Conservation (phyloP, 495 filamentous ascomycete species). For the Xylaria telfairii region DNA sequence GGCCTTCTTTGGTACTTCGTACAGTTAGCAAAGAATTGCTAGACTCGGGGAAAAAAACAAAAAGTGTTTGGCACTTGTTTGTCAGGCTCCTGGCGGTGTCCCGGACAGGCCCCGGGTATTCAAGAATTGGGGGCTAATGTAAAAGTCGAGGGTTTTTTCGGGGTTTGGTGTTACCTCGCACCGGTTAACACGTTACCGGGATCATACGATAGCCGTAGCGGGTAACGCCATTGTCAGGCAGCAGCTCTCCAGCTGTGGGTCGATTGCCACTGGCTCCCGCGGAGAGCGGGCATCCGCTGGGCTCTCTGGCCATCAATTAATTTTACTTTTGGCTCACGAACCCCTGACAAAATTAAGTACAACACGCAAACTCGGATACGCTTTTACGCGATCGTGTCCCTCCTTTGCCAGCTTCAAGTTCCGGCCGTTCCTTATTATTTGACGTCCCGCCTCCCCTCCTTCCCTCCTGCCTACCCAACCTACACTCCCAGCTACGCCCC, state of each 20-base stretch:
- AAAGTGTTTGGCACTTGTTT: background rate
- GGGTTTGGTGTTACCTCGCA: background rate
- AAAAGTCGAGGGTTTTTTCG: conserved; percentile 24
- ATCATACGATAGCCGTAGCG: conserved; percentile 41
- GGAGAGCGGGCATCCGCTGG: conserved; percentile 9
- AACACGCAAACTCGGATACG: background rate
- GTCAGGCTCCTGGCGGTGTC: no score
- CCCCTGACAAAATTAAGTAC: conserved; percentile 15
- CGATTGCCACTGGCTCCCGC: conserved; percentile 20
- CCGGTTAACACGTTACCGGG: conserved; percentile 28
- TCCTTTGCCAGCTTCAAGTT: conserved; percentile 7
- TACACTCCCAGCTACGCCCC: conserved; percentile 2
- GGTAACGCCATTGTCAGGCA: conserved; percentile 43
- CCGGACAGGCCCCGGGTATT: no score
- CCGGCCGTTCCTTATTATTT: conserved; percentile 11
- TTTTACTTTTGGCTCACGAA: background rate
- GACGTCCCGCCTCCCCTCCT: conserved; percentile 9
- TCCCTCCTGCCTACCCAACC: conserved; percentile 14
- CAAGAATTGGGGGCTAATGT: conserved; percentile 16
- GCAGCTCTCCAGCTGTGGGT: conserved; percentile 11
- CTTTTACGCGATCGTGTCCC: conserved; percentile 8
- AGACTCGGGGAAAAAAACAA: no score
- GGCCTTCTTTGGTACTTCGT: no score
- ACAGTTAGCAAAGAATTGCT: background rate
- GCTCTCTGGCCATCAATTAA: conserved; percentile 19